Evolutionary conservation across 1,284 basidiomycete species (phyloP), one percentile per base, ranked within the genome.

Genomic region (Microbotryomycetes sp.): DNA sequence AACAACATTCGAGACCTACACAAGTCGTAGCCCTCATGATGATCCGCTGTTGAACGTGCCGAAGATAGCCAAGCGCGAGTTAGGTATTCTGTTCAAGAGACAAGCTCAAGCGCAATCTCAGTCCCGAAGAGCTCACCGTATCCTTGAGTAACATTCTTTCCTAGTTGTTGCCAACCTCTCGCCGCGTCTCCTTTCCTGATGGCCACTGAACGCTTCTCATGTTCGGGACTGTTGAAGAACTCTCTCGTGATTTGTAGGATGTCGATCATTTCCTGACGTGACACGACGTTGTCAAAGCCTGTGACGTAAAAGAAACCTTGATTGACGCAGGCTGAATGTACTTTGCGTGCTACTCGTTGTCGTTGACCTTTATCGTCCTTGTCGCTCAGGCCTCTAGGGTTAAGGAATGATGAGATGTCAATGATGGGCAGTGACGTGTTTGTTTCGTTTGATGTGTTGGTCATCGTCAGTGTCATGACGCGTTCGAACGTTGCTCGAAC

Each of bases 271-370:
- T 89, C 86, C 0, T 77, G 72, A 0, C 76, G 75, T 46, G 83
- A 77, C 22, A 84, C 75, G 67, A 80, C 86, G 2, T 48, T 90
- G 60, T 87, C 81, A 30, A 68, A 49, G 3, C 70, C 70, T 15
- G 50, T 63, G 54, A 92, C 79, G 74, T 92, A 93, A 77, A 92
- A 90, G 80, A 92, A 92, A 0, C 89, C 90, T 60, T 84, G 88
- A 60, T 87, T 79, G 22, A 85, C 72, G 72, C 88, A 91, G 15
- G 88, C 89, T 1, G 77, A 72, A 72, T 92, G 88, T 12, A 92
- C 76, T 0, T 82, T 81, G 22, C 79, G 77, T 4, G 86, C 82
- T 0, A 52, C 26, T 19, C 12, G 36, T 19, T 42, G 9, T 19
- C 36, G 47, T 47, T 47, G 5, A 45, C 42, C 26, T 32, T 54